Base-by-base conservation (phyloP, 306 rosid genomes). In the Psophocarpus tetragonolobus region DNA sequence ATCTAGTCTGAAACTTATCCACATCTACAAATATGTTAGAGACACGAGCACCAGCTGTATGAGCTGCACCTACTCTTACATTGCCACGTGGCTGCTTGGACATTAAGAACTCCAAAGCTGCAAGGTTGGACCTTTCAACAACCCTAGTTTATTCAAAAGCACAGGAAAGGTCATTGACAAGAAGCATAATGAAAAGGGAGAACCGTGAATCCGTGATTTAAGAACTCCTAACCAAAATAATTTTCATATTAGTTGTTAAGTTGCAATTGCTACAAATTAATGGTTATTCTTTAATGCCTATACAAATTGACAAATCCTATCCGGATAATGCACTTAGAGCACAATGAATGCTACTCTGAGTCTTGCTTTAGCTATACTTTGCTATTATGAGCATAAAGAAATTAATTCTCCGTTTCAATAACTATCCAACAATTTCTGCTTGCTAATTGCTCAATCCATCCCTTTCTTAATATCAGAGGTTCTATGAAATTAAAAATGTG, bases 21-120 rank as follows among this genome's bases (percentile, higher is more conserved):
- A 94, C 95, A 13, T 94, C 98, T 20, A 84, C 83, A 60, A 94
- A 94, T 56, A 94, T 87, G 77, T 94, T 92, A 10, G 98, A 87
- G 71, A 87, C 95, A 3, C 97, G 86, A 47, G 27, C 85, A 20
- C 97, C 97, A 0, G 81, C 95, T 44, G 98, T 48, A 51, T 86
- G 77, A 15, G 89, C 82, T 74, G 87, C 83, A 8, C 98, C 98
- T 29, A 92, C 76, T 85, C 97, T 87, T 44, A 94, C 98, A 2
- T 76, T 92, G 72, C 97, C 98, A 0, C 98, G 92, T 0, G 98
- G 97, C 78, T 94, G 95, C 88, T 92, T 94, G 4, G 97, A 90
- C 98, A 94, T 94, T 75, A 94, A 86, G 80, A 90, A 94, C 77
- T 94, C 98, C 42, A 94, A 80, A 72, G 97, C 97, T 76, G 98